Conservation (phyloP, 495 filamentous ascomycete genomes). For the Aspergillus wentii region DNA sequence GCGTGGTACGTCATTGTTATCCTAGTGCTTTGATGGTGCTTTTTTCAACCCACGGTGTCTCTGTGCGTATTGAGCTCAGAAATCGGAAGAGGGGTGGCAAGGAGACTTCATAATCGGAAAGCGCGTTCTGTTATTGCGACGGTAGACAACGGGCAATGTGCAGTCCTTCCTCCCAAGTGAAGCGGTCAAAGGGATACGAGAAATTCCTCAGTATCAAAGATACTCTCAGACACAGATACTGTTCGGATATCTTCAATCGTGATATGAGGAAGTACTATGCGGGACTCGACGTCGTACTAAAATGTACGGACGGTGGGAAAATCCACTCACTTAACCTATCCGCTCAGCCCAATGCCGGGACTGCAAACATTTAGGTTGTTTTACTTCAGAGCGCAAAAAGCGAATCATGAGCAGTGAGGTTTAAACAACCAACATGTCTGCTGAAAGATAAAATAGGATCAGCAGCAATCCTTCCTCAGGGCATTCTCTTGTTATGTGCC, state of each 20-base stretch:
- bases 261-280: conserved; percentile 22
- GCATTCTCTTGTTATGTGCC: neutral
- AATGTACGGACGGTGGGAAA: conserved; percentile 22
- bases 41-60: conserved; percentile 8
- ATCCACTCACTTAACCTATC: conserved; percentile 8
- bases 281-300: conserved; percentile 26
- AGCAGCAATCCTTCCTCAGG: neutral
- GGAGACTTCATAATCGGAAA: conserved; percentile 11
- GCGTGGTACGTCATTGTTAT: conserved; percentile 32
- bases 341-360: conserved; percentile 18
- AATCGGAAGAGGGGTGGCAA: conserved; percentile 14
- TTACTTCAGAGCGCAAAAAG: conserved; percentile 7
- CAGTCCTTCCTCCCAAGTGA: no score
- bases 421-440: conserved; percentile 4
- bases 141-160: no score
- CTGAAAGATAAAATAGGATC: conserved; percentile 4
- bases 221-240: conserved; percentile 10
- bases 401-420: conserved; percentile 9
- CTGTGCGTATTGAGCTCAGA: conserved; percentile 7
- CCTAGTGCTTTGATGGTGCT: conserved; percentile 1
- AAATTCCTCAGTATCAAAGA: conserved; percentile 12
- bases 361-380: conserved; percentile 5
- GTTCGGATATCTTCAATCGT: conserved; percentile 21
- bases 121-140: conserved; percentile 11
- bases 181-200: conserved; percentile 6